Evolutionary conservation across 2,329 filamentous ascomycete species (phyloP), one percentile per base, ranked within the genome.

Genomic region (Cladophialophora bantiana): DNA sequence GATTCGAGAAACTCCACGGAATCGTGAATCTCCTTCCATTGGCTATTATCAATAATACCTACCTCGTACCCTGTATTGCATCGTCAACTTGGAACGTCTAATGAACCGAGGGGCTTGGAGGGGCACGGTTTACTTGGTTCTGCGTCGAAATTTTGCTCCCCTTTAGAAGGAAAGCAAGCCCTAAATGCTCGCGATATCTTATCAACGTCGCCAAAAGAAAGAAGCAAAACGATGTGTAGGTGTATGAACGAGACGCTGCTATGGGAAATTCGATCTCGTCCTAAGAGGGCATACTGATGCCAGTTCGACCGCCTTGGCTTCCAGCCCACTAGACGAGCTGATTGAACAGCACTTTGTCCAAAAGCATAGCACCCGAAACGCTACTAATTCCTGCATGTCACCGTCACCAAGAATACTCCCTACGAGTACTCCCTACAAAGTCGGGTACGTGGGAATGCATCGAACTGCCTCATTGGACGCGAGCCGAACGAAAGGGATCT

Each of bases 1-100:
- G 31, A 34, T 69, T 67, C 68, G 68, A 67, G 65, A 69, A 67
- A 50, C 60, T 55, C 53, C 36, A 65, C 38, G 62, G 56, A 64
- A 68, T 48, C 57, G 50, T 31, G 18, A 34, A 31, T 57, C 54
- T 45, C 53, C 15, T 65, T 65, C 9, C 57, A 32, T 65, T 62
- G 53, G 40, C 54, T 40, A 56, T 26, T 26, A 26, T 26, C 26
- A 26, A 26, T 26, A 26, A 26, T 26, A 26, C 3, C 26, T 26
- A 26, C 26, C 26, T 26, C 26, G 26, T n/a, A n/a, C n/a, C 57
- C 62, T 54, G 59, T 38, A 55, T 62, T 59, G 57, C 48, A 52
- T 31, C 59, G 65, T 53, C 58, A 53, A 18, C 18, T 34, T 55
- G 52, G 20, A 62, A 56, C 59, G 12, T 7, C 26, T 35, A 50